These are phyloP conservation scores for Fraxinus baroniana DNA, from an alignment of 305 asterid species.

Conservation along the genomic window DNA sequence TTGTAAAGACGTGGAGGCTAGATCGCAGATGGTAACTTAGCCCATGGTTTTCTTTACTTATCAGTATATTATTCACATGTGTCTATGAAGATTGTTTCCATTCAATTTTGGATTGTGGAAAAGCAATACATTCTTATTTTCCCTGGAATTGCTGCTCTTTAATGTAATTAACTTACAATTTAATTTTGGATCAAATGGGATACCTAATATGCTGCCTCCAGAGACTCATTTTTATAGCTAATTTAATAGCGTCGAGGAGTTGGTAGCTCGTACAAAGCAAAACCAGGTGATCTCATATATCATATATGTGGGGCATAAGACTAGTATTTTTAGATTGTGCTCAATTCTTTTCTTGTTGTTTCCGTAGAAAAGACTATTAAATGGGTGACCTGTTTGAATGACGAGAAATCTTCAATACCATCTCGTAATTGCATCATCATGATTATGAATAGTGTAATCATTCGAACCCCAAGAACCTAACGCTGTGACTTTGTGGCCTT, in stretches of 20 bases:
- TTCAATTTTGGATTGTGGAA: slow-evolving; percentile 3
- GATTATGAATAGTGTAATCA: background rate
- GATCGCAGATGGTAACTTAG: slow-evolving; percentile 59
- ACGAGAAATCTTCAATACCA: background rate
- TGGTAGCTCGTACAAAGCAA: slow-evolving; percentile 8
- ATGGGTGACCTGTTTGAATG: background rate
- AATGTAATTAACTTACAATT: background rate
- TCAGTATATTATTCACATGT: background rate
- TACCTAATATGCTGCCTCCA: background rate
- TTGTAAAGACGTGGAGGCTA: slow-evolving; percentile 86
- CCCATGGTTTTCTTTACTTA: slow-evolving; percentile 20
- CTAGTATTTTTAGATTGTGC: background rate
- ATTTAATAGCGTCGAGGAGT: background rate
- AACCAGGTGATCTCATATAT: slow-evolving; percentile 7
- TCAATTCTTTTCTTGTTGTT: background rate
- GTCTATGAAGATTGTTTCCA: background rate
- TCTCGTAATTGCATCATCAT: background rate
- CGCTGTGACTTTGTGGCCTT: background rate
- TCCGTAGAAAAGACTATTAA: background rate
- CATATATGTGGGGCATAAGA: background rate
- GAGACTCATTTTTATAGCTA: background rate
- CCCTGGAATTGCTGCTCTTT: slow-evolving; percentile 2
- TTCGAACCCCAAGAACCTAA: background rate
- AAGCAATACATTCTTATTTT: background rate
- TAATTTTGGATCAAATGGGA: background rate